Conservation (phyloP, 495 filamentous ascomycete species). For the Opeltia flavorubescens region DNA sequence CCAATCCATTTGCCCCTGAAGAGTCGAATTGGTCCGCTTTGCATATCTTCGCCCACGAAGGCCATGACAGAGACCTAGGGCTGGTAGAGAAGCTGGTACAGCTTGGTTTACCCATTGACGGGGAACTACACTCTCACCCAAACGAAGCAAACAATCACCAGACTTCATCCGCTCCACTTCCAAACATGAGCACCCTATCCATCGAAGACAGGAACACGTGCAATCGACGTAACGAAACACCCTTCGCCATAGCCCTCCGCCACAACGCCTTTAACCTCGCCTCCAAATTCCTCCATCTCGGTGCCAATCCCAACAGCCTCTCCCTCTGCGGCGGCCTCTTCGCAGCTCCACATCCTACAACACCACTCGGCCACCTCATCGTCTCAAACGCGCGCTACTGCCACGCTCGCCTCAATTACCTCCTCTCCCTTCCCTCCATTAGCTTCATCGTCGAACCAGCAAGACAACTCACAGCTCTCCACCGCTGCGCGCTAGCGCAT, state of each 20-base stretch:
- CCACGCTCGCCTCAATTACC: constrained; percentile 5
- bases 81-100: constrained; percentile 1
- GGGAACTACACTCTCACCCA: neutral
- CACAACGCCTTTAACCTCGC: constrained; percentile 12
- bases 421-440: constrained; percentile 2
- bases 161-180: no score
- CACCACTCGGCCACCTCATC: constrained; percentile 8
- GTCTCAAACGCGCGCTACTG: constrained; percentile 5
- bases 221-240: constrained; percentile 1
- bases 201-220: neutral
- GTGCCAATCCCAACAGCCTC: constrained; percentile 7
- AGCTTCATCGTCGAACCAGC: constrained; percentile 9
- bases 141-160: neutral
- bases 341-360: constrained; percentile 1
- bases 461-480: constrained; percentile 5
- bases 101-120: constrained; percentile 6
- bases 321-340: constrained; percentile 4
- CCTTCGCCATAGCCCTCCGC: constrained; percentile 6
- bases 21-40: constrained; percentile 8
- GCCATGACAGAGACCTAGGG: constrained; percentile 6
- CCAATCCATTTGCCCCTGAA: constrained; percentile 14
- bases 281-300: constrained; percentile 3
- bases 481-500: constrained; percentile 3
- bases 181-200: neutral
- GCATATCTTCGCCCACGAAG: constrained; percentile 9